phyloP scores from a whole-genome alignment of 176 grass and related monocot genomes.

The Sorghum bicolor region Sorghum_bicolor_NCBIv3 NC_012870.2:1504001-1504500 shows the following conservation, averaged over 20 bases:
- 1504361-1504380: not conserved
- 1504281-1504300: not conserved
- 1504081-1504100: constrained; percentile 3
- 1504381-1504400: not conserved
- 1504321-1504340: not conserved
- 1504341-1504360: not conserved
- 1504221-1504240: constrained; percentile 14
- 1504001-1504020: not conserved
- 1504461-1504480: not conserved
- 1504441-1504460: not conserved
- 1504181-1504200: constrained; percentile 43
- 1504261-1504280: not conserved
- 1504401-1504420: not conserved
- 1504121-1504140: constrained; percentile 91
- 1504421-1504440: not conserved
- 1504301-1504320: not conserved
- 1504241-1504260: not conserved
- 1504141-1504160: constrained; percentile 44
- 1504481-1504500: too few species aligned
- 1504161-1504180: constrained; percentile 44
- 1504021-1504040: not conserved
- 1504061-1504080: not conserved
- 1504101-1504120: constrained; percentile 86
- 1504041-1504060: not conserved
- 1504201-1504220: constrained; percentile 64